Evolutionary conservation across 768 basidiomycete species (phyloP), one percentile per base, ranked within the genome.

Genomic region (Russula brevipes): DNA sequence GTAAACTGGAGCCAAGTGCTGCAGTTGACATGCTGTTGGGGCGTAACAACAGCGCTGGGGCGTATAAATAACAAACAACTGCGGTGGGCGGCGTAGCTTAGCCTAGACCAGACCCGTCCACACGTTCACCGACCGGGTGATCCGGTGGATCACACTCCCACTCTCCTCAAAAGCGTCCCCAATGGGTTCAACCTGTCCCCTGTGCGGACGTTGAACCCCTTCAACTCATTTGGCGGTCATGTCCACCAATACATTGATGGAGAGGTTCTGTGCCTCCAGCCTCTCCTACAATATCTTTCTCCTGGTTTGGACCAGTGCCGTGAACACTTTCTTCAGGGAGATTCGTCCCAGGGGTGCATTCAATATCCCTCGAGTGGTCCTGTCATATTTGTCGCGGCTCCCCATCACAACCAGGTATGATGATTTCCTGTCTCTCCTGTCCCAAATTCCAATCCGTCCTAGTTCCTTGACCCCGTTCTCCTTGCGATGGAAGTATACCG

Each of bases 281-380:
- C 45, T 74, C 33, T 66, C 76, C 68, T 94, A 94, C 72, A 86
- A 91, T 71, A 77, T 82, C 46, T 84, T 85, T 52, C 84, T 95
- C 73, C 71, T 88, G 53, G 90, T 95, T 76, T 96, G 90, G 91
- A 78, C 89, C 57, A 77, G 80, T 7, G 81, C 95, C 59, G 91
- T 89, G 64, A 88, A 89, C 74, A 85, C 98, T 67, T 98, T 98
- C 80, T 98, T 98, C 79, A 80, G 95, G 66, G 95, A 98, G 76
- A 87, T 98, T 68, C 82, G 95, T 60, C 91, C 94, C 1, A 80
- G 96, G 73, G 91, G 96, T 51, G 88, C 94, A 35, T 97, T 87
- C 81, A 89, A 97, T 73, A 91, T 98, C 63, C 95, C 95, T 33
- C 81, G 80, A 81, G 89, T 62, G 96, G 94, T 0, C 89, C 96